Percentiles rank a stretch among this genome's conserved stretches.
These are phyloP conservation scores for Pseudoturritis turrita DNA, from an alignment of 345 rosid species.

Conservation along the genomic window DNA sequence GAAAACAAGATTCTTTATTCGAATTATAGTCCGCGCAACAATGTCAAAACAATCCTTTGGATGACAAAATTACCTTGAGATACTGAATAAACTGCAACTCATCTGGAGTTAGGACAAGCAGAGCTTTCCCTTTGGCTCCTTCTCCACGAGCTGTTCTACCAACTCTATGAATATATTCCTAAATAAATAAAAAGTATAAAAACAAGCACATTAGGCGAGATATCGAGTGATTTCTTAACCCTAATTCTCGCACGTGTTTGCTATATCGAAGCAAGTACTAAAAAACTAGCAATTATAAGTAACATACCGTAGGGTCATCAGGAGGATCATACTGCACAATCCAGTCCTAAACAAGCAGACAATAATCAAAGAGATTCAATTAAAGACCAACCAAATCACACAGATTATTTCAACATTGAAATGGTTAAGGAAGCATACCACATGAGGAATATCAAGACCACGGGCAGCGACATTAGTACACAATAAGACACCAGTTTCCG, in stretches of 20 bases:
- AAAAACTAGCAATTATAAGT: not conserved
- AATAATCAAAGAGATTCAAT: not conserved
- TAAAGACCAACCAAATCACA: not conserved
- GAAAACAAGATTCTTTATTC: not conserved
- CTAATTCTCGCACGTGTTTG: not conserved
- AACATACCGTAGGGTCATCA: conserved; percentile 77
- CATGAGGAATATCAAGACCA: conserved; percentile 97
- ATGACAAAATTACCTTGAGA: conserved; percentile 53
- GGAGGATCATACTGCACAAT: conserved; percentile 98
- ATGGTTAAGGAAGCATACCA: conserved; percentile 46
- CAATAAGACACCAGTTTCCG: conserved; percentile 83
- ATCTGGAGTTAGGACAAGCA: conserved; percentile 77
- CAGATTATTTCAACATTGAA: not conserved
- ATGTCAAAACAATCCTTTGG: not conserved
- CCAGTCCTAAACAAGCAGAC: conserved; percentile 69
- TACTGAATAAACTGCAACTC: conserved; percentile 81
- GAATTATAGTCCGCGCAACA: not conserved
- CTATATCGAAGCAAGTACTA: too few species aligned
- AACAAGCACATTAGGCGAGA: not conserved
- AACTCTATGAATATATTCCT: conserved; percentile 98
- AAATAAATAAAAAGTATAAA: conserved; percentile 11
- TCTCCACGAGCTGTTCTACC: conserved; percentile 99
- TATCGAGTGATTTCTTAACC: not conserved
- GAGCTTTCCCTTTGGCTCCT: conserved; percentile 89
- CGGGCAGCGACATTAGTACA: conserved; percentile 98